Conservation (phyloP, 2,329 filamentous ascomycete species). For the Escovopsis sp. region DNA sequence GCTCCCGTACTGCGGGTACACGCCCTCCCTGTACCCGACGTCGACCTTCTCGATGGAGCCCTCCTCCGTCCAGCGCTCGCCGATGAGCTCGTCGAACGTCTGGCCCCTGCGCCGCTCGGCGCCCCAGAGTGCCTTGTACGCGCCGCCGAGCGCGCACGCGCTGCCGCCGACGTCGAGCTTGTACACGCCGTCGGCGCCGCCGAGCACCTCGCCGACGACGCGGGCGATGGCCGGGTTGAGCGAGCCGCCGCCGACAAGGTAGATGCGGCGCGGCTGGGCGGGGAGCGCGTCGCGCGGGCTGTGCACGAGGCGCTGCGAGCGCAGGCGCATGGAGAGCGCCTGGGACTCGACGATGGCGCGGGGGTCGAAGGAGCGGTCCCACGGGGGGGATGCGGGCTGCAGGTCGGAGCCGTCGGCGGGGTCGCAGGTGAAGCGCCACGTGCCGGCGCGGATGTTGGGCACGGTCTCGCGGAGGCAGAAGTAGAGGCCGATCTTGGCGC, state of each 20-base stretch:
- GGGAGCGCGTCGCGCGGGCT: conserved; percentile 43
- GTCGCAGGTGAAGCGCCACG: conserved; percentile 63
- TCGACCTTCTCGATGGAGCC: conserved; percentile 72
- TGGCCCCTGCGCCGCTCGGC: conserved; percentile 53
- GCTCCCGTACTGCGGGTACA: conserved; percentile 65
- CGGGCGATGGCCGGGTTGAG: conserved; percentile 79
- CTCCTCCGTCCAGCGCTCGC: conserved; percentile 70
- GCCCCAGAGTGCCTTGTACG: conserved; percentile 94
- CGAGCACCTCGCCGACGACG: conserved; percentile 75
- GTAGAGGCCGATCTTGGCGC: conserved; percentile 82
- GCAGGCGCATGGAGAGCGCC: conserved; percentile 76
- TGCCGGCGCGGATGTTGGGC: conserved; percentile 73
- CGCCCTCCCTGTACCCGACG: conserved; percentile 59
- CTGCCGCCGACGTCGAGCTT: conserved; percentile 89
- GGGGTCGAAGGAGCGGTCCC: conserved; percentile 55
- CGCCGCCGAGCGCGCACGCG: conserved; percentile 83
- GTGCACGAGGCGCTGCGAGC: conserved; percentile 62
- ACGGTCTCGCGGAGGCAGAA: conserved; percentile 94
- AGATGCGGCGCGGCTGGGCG: conserved; percentile 75
- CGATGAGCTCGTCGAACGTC: conserved; percentile 81
- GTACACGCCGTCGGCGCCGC: conserved; percentile 79
- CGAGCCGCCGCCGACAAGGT: conserved; percentile 86
- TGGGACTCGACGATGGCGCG: conserved; percentile 90
- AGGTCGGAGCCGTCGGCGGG: conserved; percentile 38
- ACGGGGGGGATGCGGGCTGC: conserved; percentile 14